phyloP scores from a whole-genome alignment of 2,329 filamentous ascomycete species.

The Neocucurbitaria cava region DNA sequence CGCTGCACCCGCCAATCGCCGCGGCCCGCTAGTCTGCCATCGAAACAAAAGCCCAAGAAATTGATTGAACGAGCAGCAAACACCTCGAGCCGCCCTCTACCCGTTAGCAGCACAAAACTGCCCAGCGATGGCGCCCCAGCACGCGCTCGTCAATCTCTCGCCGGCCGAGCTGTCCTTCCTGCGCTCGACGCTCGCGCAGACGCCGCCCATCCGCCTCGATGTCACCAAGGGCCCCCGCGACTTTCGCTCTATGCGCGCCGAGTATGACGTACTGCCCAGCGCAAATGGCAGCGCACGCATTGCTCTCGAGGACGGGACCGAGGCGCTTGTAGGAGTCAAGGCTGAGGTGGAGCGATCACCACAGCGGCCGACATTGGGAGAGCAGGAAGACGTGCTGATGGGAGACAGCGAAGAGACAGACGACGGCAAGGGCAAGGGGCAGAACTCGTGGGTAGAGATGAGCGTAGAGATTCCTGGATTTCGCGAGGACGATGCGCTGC shows the following conservation, averaged over 20 bases:
- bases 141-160: slow-evolving; percentile 75
- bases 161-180: slow-evolving; percentile 97
- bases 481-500: slow-evolving; percentile 88
- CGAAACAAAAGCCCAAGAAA: slow-evolving; percentile 18
- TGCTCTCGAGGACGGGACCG: slow-evolving; percentile 92
- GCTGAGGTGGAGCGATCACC: slow-evolving; percentile 84
- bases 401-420: slow-evolving; percentile 41
- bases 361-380: slow-evolving; percentile 30
- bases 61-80: slow-evolving; percentile 16
- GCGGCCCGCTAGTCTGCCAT: slow-evolving; percentile 13
- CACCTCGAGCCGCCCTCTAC: slow-evolving; percentile 6
- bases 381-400: slow-evolving; percentile 50
- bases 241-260: slow-evolving; percentile 89
- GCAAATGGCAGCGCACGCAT: slow-evolving; percentile 93
- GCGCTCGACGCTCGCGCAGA: slow-evolving; percentile 81
- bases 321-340: slow-evolving; percentile 95
- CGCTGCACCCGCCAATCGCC: slow-evolving; percentile 28
- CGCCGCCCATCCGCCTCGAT: slow-evolving; percentile 87
- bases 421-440: slow-evolving; percentile 47
- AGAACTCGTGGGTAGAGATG: slow-evolving; percentile 85
- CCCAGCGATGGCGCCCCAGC: slow-evolving; percentile 42
- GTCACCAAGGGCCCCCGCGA: slow-evolving; percentile 66
- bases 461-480: slow-evolving; percentile 90
- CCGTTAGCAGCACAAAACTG: slow-evolving; percentile 11
- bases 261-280: slow-evolving; percentile 86